phyloP scores from a whole-genome alignment of 2,329 filamentous ascomycete genomes.

The Colletotrichum destructivum region DNA sequence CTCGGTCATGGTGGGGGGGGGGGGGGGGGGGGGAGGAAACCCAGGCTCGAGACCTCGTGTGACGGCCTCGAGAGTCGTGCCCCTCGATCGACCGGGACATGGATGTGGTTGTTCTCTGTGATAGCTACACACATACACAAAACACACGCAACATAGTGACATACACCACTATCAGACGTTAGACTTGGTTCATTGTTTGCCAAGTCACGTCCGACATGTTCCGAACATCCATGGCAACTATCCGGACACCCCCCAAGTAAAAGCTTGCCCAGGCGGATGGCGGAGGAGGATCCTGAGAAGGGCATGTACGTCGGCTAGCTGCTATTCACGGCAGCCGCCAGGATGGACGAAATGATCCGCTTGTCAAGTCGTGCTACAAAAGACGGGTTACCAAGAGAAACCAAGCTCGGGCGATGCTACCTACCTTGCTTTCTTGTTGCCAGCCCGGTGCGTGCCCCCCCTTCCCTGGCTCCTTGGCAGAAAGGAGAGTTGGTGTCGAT shows the following conservation, averaged over 20 bases:
- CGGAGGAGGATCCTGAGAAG: conserved; percentile 11
- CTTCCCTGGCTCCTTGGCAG: conserved; percentile 27
- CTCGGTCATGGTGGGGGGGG: not conserved
- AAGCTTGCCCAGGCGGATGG: conserved; percentile 12
- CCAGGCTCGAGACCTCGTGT: conserved; percentile 21
- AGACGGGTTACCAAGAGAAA: conserved; percentile 20
- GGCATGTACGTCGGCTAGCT: conserved; percentile 14
- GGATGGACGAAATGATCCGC: not conserved
- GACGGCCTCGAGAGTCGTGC: conserved; percentile 8
- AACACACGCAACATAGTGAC: not conserved
- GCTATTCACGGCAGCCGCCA: conserved; percentile 13
- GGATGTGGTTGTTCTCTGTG: conserved; percentile 5
- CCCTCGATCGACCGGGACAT: conserved; percentile 7
- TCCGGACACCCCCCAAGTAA: not conserved
- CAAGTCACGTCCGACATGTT: conserved; percentile 38
- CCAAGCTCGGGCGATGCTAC: conserved; percentile 26
- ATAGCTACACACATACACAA: not conserved
- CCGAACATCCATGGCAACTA: conserved; percentile 32
- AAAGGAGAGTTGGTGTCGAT: conserved; percentile 7
- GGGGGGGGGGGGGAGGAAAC: conserved; percentile 19
- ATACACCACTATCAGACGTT: not conserved
- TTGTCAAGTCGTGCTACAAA: conserved; percentile 11
- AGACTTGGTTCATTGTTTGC: conserved; percentile 6
- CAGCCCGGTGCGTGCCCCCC: not conserved
- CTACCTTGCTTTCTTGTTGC: conserved; percentile 1